Conservation (phyloP, 176 grass and related monocot species). For the Oryza punctata region DNA sequence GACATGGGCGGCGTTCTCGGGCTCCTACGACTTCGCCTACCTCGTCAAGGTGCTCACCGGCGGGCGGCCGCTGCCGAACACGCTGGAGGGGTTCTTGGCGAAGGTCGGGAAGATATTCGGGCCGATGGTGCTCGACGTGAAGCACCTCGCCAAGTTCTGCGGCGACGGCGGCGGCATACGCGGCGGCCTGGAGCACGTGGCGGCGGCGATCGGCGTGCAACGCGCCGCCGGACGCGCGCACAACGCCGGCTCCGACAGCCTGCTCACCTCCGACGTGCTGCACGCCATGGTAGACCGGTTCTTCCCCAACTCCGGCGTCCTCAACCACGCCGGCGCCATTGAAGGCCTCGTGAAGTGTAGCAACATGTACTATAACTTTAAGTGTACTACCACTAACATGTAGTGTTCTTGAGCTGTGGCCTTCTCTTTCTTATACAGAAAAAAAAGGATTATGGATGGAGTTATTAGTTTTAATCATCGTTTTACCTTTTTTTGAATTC, state of each 20-base stretch:
- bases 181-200: slow-evolving; percentile 34
- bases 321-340: slow-evolving; percentile 23
- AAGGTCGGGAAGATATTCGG: slow-evolving; percentile 5
- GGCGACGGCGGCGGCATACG: neutral
- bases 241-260: slow-evolving; percentile 50
- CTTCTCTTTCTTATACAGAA: neutral
- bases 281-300: neutral
- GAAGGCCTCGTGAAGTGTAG: slow-evolving; percentile 10
- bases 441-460: neutral
- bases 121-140: slow-evolving; percentile 33
- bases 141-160: slow-evolving; percentile 42
- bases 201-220: slow-evolving; percentile 12
- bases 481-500: neutral
- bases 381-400: neutral
- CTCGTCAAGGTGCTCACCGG: slow-evolving; percentile 38
- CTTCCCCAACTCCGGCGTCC: neutral
- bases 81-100: slow-evolving; percentile 28
- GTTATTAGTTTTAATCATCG: neutral
- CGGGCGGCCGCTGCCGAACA: slow-evolving; percentile 11
- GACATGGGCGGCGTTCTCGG: slow-evolving; percentile 40
- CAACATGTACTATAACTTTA: neutral
- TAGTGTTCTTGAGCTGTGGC: too few relatives aligned
- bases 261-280: slow-evolving; percentile 46
- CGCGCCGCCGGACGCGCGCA: slow-evolving; percentile 38
- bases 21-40: slow-evolving; percentile 51